A percentile compares a stretch with the other conserved stretches of the same genome.
Evolutionary conservation across 2,329 filamentous ascomycete genomes (phyloP).

Genomic region (Xylariaceae sp.): DNA sequence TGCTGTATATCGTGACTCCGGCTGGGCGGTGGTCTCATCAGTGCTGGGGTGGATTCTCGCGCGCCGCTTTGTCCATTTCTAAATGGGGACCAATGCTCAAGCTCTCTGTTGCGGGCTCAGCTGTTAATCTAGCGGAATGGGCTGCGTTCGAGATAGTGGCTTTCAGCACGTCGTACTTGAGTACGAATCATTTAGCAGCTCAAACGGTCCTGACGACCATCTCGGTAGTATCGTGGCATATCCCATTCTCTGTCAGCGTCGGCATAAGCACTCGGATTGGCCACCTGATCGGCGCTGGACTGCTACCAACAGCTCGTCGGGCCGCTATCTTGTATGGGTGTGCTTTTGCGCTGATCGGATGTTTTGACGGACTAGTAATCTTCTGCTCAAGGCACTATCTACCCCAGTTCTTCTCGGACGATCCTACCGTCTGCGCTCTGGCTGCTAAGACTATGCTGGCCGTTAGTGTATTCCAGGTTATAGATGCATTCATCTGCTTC

Average conservation of each 20-base stretch:
- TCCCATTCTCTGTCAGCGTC: conserved; percentile 50
- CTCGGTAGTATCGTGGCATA: conserved; percentile 49
- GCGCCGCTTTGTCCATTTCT: conserved; percentile 36
- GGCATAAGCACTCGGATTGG: conserved; percentile 51
- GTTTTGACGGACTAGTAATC: conserved; percentile 43
- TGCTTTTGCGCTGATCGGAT: conserved; percentile 42
- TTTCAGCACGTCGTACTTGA: conserved; percentile 52
- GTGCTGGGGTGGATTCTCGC: conserved; percentile 53
- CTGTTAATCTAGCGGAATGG: conserved; percentile 51
- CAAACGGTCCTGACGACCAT: conserved; percentile 50
- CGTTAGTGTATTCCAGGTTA: conserved; percentile 43
- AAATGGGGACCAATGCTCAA: conserved; percentile 50
- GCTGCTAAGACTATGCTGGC: conserved; percentile 41
- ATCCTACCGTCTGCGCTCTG: conserved; percentile 38
- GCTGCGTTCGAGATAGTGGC: conserved; percentile 51
- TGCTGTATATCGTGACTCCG: conserved; percentile 51
- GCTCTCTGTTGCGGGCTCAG: conserved; percentile 47
- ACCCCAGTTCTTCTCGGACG: conserved; percentile 42
- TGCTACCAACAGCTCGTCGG: conserved; percentile 40
- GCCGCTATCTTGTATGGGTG: conserved; percentile 41
- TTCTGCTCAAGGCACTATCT: conserved; percentile 41
- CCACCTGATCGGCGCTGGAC: conserved; percentile 48
- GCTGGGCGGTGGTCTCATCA: conserved; percentile 46
- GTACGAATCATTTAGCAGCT: conserved; percentile 49
- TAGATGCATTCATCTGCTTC: conserved; percentile 44